Evolutionary conservation across 129 eudicot species (phyloP), one percentile per base, ranked within the genome.

Genomic region (sunflower (Helianthus annuus)): DNA sequence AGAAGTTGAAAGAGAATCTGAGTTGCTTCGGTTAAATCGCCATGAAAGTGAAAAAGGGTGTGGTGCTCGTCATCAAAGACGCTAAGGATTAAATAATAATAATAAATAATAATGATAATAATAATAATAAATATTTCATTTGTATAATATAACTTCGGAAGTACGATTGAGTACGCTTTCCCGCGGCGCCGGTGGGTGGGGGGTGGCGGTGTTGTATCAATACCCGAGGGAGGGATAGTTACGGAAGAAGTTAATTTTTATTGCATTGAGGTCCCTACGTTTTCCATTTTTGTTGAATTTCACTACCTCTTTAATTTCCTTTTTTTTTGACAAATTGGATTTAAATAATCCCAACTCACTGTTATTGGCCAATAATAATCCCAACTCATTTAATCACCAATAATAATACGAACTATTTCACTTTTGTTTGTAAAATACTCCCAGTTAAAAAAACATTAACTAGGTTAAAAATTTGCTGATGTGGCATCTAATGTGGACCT

Each of bases 21-120:
- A 48, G 74, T 68, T 67, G 78, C 83, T 56, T 79, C 57, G 79
- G 54, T 76, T 44, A 71, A 36, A 49, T 76, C 62, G 79, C 75
- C 82, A 66, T 75, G 70, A 11, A 56, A 48, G 49, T 24, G 54
- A n/a, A 48, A 56, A 16, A 59, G 57, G 39, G 56, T 34, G 57
- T 44, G 10, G 4, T 64, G 64, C 17, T 76, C 42, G 38, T 74
- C 63, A 51, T 63, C 24, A 4, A 73, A 73, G 62, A 61, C 14
- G 55, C 39, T 62, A 48, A n/a, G 39, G 13, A 5, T 72, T 72
- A 72, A 63, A 51, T 63, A 73, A 69, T 36, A 34, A 19, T 48
- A 46, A 67, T 38, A 44, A 36, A 1, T 42, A 39, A 36, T 3
- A 56, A 39, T 4, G 10, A 70, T 38, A 15, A 70, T 5, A 51